Base-by-base conservation (phyloP, 768 basidiomycete species). In the Leccinum ochraceum region DNA sequence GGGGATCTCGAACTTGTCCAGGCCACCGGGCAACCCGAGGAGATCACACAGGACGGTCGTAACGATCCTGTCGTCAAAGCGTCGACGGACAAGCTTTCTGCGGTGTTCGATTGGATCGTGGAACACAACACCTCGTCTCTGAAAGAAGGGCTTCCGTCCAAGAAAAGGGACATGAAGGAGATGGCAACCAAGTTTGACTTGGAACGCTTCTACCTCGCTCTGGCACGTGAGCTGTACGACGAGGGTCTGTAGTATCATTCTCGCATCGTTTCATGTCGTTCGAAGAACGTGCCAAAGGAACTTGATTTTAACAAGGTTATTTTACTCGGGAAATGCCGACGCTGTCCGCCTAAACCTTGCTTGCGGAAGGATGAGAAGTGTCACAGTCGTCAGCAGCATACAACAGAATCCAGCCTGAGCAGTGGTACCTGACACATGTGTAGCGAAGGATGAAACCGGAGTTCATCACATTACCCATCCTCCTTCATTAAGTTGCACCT, bases 201-300 rank as follows among this genome's bases (percentile, higher is more conserved):
- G 69, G 94, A 95, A 71, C 78, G 87, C 67, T 92, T 99, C 74
- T 96, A 96, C 73, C 81, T 97, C 36, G 92, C 95, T 6, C 74
- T 98, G 50, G 85, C 90, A 64, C 83, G 90, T 74, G 96, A 93
- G 77, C 75, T 99, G 76, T 94, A 95, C 66, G 91, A 98, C 60
- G 94, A 97, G 71, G 96, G 96, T 11, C 75, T 95, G 69, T 97
- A 74, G 37, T 42, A 49, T 53, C 51, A 60, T 11, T 57, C 34
- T 55, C 16, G 54, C 28, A 37, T 37, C 30, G 20, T 46, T 13
- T n/a, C 6, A 24, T 54, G 10, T 7, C 32, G 32, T 26, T 14
- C 3, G 9, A 44, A 10, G 56, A 44, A 22, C n/a, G 16, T 30
- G 30, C 30, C 30, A 30, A 30, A 30, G 30, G 30, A 30, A 30